Evolutionary conservation across 2,329 filamentous ascomycete species (phyloP).

Genomic region (Daldinia sp.): DNA sequence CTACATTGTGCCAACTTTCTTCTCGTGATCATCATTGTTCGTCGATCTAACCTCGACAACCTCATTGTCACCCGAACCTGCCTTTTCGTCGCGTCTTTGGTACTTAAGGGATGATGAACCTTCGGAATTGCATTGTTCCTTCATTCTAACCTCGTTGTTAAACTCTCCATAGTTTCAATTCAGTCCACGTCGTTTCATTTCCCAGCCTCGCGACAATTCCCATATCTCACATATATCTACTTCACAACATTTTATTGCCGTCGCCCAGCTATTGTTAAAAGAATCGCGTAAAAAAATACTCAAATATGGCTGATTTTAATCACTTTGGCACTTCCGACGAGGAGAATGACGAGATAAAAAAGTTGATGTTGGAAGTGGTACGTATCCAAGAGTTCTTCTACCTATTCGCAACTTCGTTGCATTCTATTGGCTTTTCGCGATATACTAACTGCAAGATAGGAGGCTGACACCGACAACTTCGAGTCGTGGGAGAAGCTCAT

Average conservation of each 20-base stretch:
- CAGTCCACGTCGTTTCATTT: neutral
- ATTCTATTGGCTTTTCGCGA: neutral
- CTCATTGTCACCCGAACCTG: conserved; percentile 21
- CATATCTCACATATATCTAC: conserved; percentile 9
- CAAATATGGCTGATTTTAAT: conserved; percentile 72
- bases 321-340: conserved; percentile 78
- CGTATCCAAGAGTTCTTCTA: conserved; percentile 47
- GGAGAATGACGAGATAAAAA: conserved; percentile 83
- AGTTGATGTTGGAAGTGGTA: conserved; percentile 81
- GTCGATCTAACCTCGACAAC: conserved; percentile 27
- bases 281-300: neutral
- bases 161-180: conserved; percentile 8
- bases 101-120: conserved; percentile 5
- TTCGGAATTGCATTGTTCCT: neutral
- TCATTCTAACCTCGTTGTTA: neutral
- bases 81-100: conserved; percentile 1
- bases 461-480: conserved; percentile 84
- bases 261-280: conserved; percentile 7
- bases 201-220: conserved; percentile 16
- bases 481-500: conserved; percentile 95
- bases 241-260: neutral
- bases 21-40: conserved; percentile 32
- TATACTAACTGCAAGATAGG: conserved; percentile 50
- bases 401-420: neutral
- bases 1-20: conserved; percentile 25